These are phyloP conservation scores for Trichoderma oligosporum DNA, from an alignment of 2,329 filamentous ascomycete genomes.

Conservation along the genomic window DNA sequence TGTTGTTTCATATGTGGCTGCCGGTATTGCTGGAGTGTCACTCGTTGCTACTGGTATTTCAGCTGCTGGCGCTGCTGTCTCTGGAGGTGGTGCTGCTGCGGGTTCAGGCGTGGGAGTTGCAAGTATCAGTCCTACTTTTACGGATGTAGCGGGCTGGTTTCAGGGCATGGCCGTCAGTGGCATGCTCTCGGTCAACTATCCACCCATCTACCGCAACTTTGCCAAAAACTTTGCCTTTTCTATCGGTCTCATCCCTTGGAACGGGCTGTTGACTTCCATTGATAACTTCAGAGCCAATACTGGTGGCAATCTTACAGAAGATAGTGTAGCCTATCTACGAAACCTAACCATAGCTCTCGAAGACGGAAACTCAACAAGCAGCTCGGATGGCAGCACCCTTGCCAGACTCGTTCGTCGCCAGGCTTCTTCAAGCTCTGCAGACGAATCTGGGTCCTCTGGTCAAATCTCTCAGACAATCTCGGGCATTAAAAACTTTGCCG, in stretches of 20 bases:
- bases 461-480: slow-evolving; percentile 50
- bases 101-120: slow-evolving; percentile 55
- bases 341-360: slow-evolving; percentile 73
- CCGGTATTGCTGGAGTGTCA: slow-evolving; percentile 79
- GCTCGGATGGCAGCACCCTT: slow-evolving; percentile 38
- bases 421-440: slow-evolving; percentile 44
- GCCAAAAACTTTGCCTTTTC: slow-evolving; percentile 92
- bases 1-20: slow-evolving; percentile 79
- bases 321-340: slow-evolving; percentile 69
- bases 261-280: slow-evolving; percentile 73
- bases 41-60: slow-evolving; percentile 69
- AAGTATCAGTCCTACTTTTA: slow-evolving; percentile 76
- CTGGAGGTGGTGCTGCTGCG: slow-evolving; percentile 47
- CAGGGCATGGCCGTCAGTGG: slow-evolving; percentile 93
- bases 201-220: slow-evolving; percentile 83
- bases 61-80: slow-evolving; percentile 58
- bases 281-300: slow-evolving; percentile 77
- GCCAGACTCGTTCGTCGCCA: slow-evolving; percentile 52
- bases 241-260: slow-evolving; percentile 78
- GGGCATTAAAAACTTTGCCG: slow-evolving; percentile 78
- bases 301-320: slow-evolving; percentile 80
- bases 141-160: slow-evolving; percentile 83
- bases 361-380: slow-evolving; percentile 51
- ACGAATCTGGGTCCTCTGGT: slow-evolving; percentile 37
- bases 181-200: slow-evolving; percentile 90